Conservation (phyloP, 208 protist species). For the Tritrichomonas foetus region DNA sequence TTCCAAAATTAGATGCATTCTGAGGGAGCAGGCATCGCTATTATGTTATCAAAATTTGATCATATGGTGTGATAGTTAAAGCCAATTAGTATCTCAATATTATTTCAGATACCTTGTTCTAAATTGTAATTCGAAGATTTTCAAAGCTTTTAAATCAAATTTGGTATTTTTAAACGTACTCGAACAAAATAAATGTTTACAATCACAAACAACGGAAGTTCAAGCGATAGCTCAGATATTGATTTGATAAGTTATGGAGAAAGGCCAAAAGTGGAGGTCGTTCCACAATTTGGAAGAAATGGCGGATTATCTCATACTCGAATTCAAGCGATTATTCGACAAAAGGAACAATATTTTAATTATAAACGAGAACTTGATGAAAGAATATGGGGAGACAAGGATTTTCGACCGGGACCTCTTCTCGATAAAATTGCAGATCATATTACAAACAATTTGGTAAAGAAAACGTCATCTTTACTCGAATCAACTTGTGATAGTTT, state of each 20-base stretch:
- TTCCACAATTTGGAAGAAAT: neutral
- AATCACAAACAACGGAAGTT: neutral
- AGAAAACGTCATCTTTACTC: neutral
- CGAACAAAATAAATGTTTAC: too few species aligned
- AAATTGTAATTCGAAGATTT: too few species aligned
- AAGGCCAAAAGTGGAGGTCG: neutral
- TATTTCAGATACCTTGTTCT: too few species aligned
- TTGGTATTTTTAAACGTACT: too few species aligned
- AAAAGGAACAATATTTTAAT: constrained; percentile 15
- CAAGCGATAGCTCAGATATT: neutral
- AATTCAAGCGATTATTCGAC: neutral
- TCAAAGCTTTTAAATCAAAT: too few species aligned
- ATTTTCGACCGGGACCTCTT: neutral
- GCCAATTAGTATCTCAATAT: too few species aligned
- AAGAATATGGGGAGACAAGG: neutral
- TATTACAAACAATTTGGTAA: neutral
- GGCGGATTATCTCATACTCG: neutral
- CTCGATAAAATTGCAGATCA: neutral
- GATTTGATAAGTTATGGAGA: neutral
- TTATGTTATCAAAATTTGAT: too few species aligned
- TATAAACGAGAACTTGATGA: neutral
- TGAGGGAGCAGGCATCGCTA: too few species aligned
- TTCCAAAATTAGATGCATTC: too few species aligned
- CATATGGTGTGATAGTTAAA: too few species aligned
- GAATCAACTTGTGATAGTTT: neutral